A percentile compares a stretch with the other conserved stretches of the same genome.
Conservation (phyloP, 768 basidiomycete genomes). For the Phanerochaete sordida region DNA sequence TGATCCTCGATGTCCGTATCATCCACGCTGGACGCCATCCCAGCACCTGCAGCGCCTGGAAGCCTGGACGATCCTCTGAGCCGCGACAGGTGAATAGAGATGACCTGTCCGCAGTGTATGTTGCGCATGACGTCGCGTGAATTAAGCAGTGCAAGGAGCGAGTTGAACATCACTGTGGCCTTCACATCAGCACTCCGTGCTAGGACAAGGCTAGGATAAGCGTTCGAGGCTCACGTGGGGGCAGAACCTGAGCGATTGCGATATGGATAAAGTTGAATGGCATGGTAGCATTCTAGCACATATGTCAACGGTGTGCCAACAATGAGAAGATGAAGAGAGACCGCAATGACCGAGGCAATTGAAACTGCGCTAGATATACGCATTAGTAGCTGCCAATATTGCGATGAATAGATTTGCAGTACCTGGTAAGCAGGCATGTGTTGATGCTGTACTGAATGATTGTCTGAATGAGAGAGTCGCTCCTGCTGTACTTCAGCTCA, state of each 20-base stretch:
- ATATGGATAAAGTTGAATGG: neutral
- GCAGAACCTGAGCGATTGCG: neutral
- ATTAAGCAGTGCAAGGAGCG: neutral
- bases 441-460: neutral
- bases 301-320: neutral
- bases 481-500: neutral
- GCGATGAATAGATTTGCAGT: too few species aligned
- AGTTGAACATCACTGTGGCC: neutral
- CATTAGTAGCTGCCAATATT: too few species aligned
- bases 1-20: too few species aligned
- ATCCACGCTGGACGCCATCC: too few species aligned
- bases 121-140: neutral
- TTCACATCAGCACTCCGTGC: too few species aligned
- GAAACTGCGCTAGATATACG: neutral
- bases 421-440: slow-evolving; percentile 1
- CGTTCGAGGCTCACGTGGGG: neutral
- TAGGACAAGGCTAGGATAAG: too few species aligned
- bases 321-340: neutral
- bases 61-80: too few species aligned
- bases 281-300: neutral
- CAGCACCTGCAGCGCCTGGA: too few species aligned
- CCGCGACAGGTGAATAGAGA: neutral
- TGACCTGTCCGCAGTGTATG: neutral
- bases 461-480: neutral
- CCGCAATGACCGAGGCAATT: neutral